These are phyloP conservation scores for Capsicum baccatum DNA, from an alignment of 257 asterid species.

Conservation along the genomic window DNA sequence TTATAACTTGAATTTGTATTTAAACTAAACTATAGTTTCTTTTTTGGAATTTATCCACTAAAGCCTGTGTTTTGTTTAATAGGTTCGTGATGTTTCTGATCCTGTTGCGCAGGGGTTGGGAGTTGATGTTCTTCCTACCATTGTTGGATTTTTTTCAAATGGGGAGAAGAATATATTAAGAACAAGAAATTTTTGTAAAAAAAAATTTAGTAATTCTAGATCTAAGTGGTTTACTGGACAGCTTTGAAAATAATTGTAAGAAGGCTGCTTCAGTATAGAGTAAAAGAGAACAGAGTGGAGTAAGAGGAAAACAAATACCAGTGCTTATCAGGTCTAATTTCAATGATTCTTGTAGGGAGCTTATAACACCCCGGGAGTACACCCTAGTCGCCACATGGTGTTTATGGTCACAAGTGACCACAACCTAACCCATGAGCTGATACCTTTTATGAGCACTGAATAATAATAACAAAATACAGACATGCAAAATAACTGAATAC, in stretches of 20 bases:
- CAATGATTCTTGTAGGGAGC: conserved; percentile 61
- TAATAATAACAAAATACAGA: too few species aligned
- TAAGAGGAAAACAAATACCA: conserved; percentile 50
- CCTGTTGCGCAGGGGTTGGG: conserved; percentile 61
- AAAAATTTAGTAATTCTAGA: conserved; percentile 78
- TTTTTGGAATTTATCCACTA: not conserved
- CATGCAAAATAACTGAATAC: too few species aligned
- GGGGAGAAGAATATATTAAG: conserved; percentile 72
- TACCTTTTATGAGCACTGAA: too few species aligned
- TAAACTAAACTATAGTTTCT: not conserved
- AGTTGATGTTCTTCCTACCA: conserved; percentile 77
- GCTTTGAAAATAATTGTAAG: conserved; percentile 68
- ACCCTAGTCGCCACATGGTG: too few species aligned
- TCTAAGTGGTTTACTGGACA: conserved; percentile 68
- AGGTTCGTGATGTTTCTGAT: conserved; percentile 77
- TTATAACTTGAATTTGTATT: not conserved
- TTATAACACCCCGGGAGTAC: not conserved
- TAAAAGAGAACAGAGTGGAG: conserved; percentile 44
- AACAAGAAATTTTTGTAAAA: conserved; percentile 72
- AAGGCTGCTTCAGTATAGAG: conserved; percentile 56
- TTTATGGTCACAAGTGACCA: too few species aligned
- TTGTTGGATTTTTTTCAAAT: conserved; percentile 81
- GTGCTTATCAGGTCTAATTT: conserved; percentile 73
- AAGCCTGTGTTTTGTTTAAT: conserved; percentile 8
- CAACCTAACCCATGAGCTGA: too few species aligned